Evolutionary conservation across 2,329 filamentous ascomycete genomes (phyloP).

Genomic region (Lachnellula arida): DNA sequence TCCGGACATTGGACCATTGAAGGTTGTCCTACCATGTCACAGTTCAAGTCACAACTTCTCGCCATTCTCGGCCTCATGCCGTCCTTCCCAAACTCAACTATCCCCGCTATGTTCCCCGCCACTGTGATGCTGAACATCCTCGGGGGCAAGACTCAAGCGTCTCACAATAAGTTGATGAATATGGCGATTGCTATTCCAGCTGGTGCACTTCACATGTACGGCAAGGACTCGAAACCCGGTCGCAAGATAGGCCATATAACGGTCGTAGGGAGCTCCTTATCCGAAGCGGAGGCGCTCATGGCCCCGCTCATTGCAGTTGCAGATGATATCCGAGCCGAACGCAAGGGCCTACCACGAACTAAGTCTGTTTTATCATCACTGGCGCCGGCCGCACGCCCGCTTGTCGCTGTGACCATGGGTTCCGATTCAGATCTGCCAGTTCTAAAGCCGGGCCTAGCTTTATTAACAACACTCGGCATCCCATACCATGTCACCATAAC

Average conservation of each 20-base stretch:
- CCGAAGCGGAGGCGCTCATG: slow-evolving; percentile 61
- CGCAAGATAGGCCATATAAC: slow-evolving; percentile 97
- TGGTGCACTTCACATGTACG: slow-evolving; percentile 78
- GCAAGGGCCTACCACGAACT: slow-evolving; percentile 34
- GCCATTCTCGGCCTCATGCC: slow-evolving; percentile 64
- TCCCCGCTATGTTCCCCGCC: slow-evolving; percentile 35
- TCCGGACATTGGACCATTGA: slow-evolving; percentile 96
- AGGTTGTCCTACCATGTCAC: slow-evolving; percentile 77
- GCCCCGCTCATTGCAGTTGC: slow-evolving; percentile 65
- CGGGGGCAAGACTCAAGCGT: slow-evolving; percentile 60
- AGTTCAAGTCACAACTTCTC: slow-evolving; percentile 79
- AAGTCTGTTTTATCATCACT: not conserved
- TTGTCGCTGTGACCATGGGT: slow-evolving; percentile 79
- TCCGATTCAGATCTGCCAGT: slow-evolving; percentile 68
- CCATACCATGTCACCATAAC: slow-evolving; percentile 71
- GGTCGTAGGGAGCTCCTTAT: slow-evolving; percentile 63
- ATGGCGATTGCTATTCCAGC: slow-evolving; percentile 53
- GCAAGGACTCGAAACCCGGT: slow-evolving; percentile 80
- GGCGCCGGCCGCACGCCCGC: slow-evolving; percentile 27
- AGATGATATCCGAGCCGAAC: slow-evolving; percentile 53
- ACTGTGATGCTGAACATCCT: slow-evolving; percentile 80
- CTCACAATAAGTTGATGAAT: slow-evolving; percentile 53
- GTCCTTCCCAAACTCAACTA: slow-evolving; percentile 24
- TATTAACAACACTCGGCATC: slow-evolving; percentile 55
- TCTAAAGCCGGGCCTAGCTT: slow-evolving; percentile 59